phyloP scores from a whole-genome alignment of 345 rosid genomes.

The Melaleuca alternifolia region DNA sequence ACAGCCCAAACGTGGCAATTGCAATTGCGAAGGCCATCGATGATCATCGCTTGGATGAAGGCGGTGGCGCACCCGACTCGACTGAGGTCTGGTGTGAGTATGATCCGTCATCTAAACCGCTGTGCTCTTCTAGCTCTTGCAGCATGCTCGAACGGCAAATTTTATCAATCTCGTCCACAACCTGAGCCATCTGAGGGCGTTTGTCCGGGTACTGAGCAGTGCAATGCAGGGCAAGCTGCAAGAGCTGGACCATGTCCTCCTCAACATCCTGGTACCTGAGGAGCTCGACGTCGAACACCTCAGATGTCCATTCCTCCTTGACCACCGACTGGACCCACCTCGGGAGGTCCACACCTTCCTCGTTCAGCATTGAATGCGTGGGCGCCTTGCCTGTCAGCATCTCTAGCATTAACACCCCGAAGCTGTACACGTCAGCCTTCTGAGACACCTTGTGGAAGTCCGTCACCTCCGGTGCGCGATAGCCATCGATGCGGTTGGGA shows the following conservation, averaged over 20 bases:
- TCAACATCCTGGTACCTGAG: constrained; percentile 31
- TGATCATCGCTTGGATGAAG: neutral
- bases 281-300: constrained; percentile 35
- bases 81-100: neutral
- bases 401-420: constrained; percentile 30
- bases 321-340: constrained; percentile 40
- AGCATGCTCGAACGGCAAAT: constrained; percentile 1
- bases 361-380: constrained; percentile 17
- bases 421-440: constrained; percentile 41
- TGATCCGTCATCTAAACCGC: neutral
- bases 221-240: constrained; percentile 33
- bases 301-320: constrained; percentile 31
- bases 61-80: neutral
- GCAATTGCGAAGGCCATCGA: neutral
- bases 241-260: constrained; percentile 33
- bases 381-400: constrained; percentile 35
- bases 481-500: constrained; percentile 35
- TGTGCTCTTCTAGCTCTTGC: neutral
- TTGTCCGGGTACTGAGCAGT: constrained; percentile 33
- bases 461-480: constrained; percentile 39
- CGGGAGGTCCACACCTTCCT: constrained; percentile 41
- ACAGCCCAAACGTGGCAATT: neutral
- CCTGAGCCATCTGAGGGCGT: constrained; percentile 30
- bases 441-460: constrained; percentile 30
- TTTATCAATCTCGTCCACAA: constrained; percentile 10